Conservation (phyloP, 2,329 filamentous ascomycete species). For the Talaromyces sp. region DNA sequence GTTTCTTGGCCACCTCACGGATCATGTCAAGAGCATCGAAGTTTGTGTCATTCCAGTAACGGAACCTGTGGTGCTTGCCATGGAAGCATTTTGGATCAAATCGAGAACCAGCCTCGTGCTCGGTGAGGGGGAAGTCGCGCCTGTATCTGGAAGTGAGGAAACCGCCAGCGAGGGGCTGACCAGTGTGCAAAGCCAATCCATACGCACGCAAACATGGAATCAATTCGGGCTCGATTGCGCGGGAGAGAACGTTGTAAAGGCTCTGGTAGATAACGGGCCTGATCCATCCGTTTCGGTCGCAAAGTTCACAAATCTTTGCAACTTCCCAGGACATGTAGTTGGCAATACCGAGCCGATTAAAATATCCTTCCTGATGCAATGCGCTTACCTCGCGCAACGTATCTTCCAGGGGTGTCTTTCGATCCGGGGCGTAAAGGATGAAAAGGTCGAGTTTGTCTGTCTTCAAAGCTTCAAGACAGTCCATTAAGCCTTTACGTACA, state of each 20-base stretch:
- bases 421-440: slow-evolving; percentile 54
- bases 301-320: slow-evolving; percentile 49
- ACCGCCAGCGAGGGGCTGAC: slow-evolving; percentile 48
- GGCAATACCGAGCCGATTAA: slow-evolving; percentile 47
- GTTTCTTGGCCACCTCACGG: slow-evolving; percentile 37
- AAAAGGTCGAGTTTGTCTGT: slow-evolving; percentile 48
- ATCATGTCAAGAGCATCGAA: slow-evolving; percentile 47
- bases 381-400: slow-evolving; percentile 50
- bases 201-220: slow-evolving; percentile 46
- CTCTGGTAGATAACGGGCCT: slow-evolving; percentile 51
- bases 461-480: slow-evolving; percentile 42
- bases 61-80: slow-evolving; percentile 36
- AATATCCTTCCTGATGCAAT: slow-evolving; percentile 47
- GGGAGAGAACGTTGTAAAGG: slow-evolving; percentile 42
- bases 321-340: slow-evolving; percentile 52
- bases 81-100: slow-evolving; percentile 44
- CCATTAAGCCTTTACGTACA: slow-evolving; percentile 35
- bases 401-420: slow-evolving; percentile 46
- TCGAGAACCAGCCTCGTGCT: slow-evolving; percentile 35
- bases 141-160: slow-evolving; percentile 46
- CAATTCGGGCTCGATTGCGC: slow-evolving; percentile 44
- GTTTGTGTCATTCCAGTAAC: slow-evolving; percentile 45
- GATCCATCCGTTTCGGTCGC: slow-evolving; percentile 42
- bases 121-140: slow-evolving; percentile 25
- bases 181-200: slow-evolving; percentile 44